Base-by-base conservation (phyloP, 768 basidiomycete genomes). In the Suillus variegatus region DNA sequence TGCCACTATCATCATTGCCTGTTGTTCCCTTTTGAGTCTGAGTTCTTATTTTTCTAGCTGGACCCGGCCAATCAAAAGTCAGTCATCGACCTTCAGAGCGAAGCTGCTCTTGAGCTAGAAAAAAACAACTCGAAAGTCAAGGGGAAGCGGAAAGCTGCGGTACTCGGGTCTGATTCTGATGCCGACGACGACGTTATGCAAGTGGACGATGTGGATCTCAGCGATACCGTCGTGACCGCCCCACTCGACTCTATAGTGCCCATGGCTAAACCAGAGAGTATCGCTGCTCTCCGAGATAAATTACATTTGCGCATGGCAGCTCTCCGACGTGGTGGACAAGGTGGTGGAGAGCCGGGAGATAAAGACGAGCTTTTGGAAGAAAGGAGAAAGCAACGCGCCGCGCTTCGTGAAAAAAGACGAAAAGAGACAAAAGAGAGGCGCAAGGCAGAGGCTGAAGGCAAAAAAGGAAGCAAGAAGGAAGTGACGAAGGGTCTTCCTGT, bases 11-110 rank as follows among this genome's bases (percentile, higher is more conserved):
- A 20, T 61, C 12, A n/a, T 32, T 9, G 5, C 14, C 18, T 38
- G 3, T 35, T 32, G 46, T 57, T 54, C 55, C n/a, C 58, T 38
- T 28, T 18, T n/a, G 40, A 43, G 22, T 62, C 25, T 41, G 6
- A 18, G 38, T 22, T 35, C 41, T 47, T n/a, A 20, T 36, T 6
- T 58, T 25, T 51, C 46, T 68, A 99, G 95, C 91, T 97, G 70
- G 95, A 99, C 76, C 97, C 97, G 1, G 90, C 88, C 7, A 95
- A 97, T 78, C 84, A 95, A 73, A 93, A 93, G 72, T 86, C 87
- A 13, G 77, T 88, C 54, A 9, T 93, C 35, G 93, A 97, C 65
- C 81, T 94, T 40, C 88, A 92, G 73, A 83, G 84, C 64, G 90
- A 89, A 71, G 79, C 79, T 6, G 74, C 73, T 4, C 56, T 67